phyloP scores from a whole-genome alignment of 257 asterid genomes.

The Gentiana dahurica region DNA sequence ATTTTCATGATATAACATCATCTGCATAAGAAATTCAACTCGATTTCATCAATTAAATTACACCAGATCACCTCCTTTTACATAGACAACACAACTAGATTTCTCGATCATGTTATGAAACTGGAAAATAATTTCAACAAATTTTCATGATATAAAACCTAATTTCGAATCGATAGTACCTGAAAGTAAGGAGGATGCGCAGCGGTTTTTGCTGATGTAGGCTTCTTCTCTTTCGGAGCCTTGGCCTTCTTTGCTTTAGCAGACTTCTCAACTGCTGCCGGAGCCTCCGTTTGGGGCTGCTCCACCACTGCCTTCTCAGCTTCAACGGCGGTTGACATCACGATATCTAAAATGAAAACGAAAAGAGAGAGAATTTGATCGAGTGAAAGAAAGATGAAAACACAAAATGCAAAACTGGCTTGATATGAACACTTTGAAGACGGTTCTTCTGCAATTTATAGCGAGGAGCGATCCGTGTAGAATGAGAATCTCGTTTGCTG shows the following conservation, averaged over 20 bases:
- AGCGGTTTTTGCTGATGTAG: constrained; percentile 36
- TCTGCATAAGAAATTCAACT: too few species aligned
- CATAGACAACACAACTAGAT: too few species aligned
- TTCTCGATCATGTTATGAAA: too few species aligned
- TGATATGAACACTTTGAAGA: not conserved
- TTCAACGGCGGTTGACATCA: constrained; percentile 33
- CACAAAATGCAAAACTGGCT: not conserved
- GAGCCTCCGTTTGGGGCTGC: constrained; percentile 22
- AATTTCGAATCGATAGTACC: constrained; percentile 14
- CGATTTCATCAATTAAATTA: too few species aligned
- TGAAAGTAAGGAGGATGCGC: constrained; percentile 67
- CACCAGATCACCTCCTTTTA: too few species aligned
- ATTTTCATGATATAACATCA: too few species aligned
- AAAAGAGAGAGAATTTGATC: too few species aligned
- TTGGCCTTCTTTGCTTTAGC: constrained; percentile 31
- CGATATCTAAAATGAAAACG: not conserved
- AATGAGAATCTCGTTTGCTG: constrained; percentile 6
- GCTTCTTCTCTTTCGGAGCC: constrained; percentile 39
- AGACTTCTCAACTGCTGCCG: constrained; percentile 17
- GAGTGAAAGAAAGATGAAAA: not conserved
- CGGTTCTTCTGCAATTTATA: constrained; percentile 24
- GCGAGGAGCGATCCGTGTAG: constrained; percentile 14
- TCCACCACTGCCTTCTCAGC: constrained; percentile 18
- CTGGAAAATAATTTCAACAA: too few species aligned
- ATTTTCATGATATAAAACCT: too few species aligned